A percentile compares a stretch with the other conserved stretches of the same genome.
These are phyloP conservation scores for Prunus yedoensis DNA, from an alignment of 331 rosid species.

Conservation along the genomic window DNA sequence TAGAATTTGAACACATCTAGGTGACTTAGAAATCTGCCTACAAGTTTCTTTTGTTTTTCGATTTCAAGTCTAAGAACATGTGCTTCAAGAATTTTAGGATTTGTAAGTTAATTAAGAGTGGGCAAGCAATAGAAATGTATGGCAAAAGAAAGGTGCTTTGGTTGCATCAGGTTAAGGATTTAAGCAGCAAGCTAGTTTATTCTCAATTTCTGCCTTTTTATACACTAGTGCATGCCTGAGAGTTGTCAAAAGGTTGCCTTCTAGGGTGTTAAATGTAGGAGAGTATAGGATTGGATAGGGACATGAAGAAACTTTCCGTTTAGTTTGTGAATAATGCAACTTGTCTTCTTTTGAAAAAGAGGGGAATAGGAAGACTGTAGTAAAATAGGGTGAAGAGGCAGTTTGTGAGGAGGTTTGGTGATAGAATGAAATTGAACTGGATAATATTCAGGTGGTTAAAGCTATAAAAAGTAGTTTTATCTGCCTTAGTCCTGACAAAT, in stretches of 20 bases:
- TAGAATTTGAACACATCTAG: neutral
- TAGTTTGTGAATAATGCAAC: neutral
- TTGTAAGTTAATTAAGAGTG: neutral
- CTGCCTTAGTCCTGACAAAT: neutral
- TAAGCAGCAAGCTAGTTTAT: neutral
- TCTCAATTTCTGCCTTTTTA: neutral
- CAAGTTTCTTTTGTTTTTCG: neutral
- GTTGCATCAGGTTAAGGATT: neutral
- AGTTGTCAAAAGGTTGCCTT: neutral
- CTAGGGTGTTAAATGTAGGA: neutral
- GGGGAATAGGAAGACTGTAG: neutral
- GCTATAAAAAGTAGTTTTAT: neutral
- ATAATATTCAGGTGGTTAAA: neutral
- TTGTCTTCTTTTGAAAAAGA: neutral
- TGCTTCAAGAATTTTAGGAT: neutral
- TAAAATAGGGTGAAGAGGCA: neutral
- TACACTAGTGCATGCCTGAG: neutral
- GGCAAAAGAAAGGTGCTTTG: neutral
- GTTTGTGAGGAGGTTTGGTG: neutral
- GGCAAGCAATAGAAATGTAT: neutral
- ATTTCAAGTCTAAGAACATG: neutral
- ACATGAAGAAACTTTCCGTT: neutral
- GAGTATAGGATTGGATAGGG: neutral
- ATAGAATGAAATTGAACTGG: neutral
- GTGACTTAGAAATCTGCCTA: neutral